These are phyloP conservation scores for Lasiodiplodia theobromae DNA, from an alignment of 2,329 filamentous ascomycete genomes.

Conservation along the genomic window DNA sequence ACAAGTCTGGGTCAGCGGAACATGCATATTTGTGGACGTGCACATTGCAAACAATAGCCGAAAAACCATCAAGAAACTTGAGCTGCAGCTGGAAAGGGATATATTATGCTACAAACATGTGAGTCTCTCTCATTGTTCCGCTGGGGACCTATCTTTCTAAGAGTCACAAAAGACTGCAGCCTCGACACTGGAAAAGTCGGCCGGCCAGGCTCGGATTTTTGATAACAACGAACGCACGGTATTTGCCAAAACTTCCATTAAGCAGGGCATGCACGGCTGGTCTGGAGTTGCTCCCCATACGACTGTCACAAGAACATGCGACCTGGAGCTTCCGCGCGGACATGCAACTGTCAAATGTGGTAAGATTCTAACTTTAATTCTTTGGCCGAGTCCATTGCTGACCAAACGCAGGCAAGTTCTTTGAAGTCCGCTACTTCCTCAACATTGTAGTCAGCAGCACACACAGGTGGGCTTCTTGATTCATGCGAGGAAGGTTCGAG, in stretches of 20 bases:
- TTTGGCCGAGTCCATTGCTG: neutral
- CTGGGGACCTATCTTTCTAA: slow-evolving; percentile 16
- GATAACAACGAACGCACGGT: slow-evolving; percentile 59
- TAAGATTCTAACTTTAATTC: slow-evolving; percentile 36
- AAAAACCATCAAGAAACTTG: slow-evolving; percentile 58
- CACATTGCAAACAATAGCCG: slow-evolving; percentile 59
- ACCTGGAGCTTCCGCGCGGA: slow-evolving; percentile 58
- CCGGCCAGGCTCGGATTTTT: slow-evolving; percentile 60
- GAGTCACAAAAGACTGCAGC: slow-evolving; percentile 51
- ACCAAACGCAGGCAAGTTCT: slow-evolving; percentile 55
- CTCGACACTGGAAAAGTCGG: slow-evolving; percentile 57
- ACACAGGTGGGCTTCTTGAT: slow-evolving; percentile 45
- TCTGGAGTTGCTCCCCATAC: slow-evolving; percentile 55
- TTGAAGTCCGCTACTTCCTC: slow-evolving; percentile 64
- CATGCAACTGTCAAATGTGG: slow-evolving; percentile 60
- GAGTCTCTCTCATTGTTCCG: slow-evolving; percentile 36
- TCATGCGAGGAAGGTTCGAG: neutral
- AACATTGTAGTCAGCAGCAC: slow-evolving; percentile 57
- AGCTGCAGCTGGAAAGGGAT: slow-evolving; percentile 60
- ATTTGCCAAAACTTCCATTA: slow-evolving; percentile 52
- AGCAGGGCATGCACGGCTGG: slow-evolving; percentile 55
- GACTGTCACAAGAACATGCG: slow-evolving; percentile 57
- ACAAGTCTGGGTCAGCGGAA: slow-evolving; percentile 66
- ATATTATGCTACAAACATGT: slow-evolving; percentile 61
- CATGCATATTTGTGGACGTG: slow-evolving; percentile 62